Conservation (phyloP, 2,329 filamentous ascomycete genomes). For the Myriosclerotinia scirpicola region DNA sequence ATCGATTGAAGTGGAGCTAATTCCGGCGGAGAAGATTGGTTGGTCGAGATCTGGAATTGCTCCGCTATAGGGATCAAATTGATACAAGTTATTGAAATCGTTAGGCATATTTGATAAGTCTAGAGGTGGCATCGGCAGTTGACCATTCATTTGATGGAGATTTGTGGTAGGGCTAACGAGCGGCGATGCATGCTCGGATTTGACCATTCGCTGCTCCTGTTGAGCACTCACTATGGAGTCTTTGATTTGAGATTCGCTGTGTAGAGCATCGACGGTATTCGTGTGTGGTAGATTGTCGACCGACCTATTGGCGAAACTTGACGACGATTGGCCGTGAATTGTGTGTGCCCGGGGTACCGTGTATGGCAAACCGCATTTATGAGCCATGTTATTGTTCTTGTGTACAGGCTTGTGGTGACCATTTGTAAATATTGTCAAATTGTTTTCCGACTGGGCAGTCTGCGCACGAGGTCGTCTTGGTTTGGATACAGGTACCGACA, state of each 20-base stretch:
- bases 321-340: conserved; percentile 50
- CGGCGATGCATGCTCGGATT: conserved; percentile 63
- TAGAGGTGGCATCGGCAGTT: conserved; percentile 51
- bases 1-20: conserved; percentile 56
- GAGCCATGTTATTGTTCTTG: conserved; percentile 60
- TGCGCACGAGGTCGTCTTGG: conserved; percentile 57
- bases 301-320: conserved; percentile 50
- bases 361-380: conserved; percentile 61
- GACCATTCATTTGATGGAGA: conserved; percentile 51
- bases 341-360: conserved; percentile 59
- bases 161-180: conserved; percentile 50
- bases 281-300: conserved; percentile 47
- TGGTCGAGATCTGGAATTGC: conserved; percentile 48
- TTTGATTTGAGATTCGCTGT: conserved; percentile 42
- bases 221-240: conserved; percentile 43
- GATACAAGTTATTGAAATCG: conserved; percentile 44
- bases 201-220: conserved; percentile 52
- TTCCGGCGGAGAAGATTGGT: conserved; percentile 61
- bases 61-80: conserved; percentile 54
- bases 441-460: conserved; percentile 60
- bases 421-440: conserved; percentile 60
- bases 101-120: conserved; percentile 57
- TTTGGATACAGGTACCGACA: conserved; percentile 45
- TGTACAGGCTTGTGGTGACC: conserved; percentile 63
- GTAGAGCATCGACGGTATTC: conserved; percentile 45